A percentile compares a stretch with the other conserved stretches of the same genome.
phyloP scores from a whole-genome alignment of 495 filamentous ascomycete genomes.

The Penicillium cinerascens region DNA sequence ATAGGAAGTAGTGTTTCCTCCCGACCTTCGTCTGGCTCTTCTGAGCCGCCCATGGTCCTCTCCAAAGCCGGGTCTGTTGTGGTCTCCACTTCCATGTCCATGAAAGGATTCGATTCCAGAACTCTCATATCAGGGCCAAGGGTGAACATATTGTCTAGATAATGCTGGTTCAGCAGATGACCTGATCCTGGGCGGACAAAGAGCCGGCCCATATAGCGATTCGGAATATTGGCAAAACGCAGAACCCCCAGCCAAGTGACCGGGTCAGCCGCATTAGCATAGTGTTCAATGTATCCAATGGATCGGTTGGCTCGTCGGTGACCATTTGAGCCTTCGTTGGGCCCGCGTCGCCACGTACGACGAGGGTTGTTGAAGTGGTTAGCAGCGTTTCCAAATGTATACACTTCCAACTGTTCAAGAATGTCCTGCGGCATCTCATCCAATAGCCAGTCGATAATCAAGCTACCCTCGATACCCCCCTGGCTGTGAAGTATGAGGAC shows the following conservation, averaged over 20 bases:
- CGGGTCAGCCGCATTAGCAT: constrained; percentile 72
- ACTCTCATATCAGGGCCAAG: constrained; percentile 26
- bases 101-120: constrained; percentile 31
- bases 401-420: constrained; percentile 70
- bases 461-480: constrained; percentile 71
- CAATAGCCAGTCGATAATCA: constrained; percentile 77
- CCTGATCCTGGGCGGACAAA: constrained; percentile 66
- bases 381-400: constrained; percentile 80
- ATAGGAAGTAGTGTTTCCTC: constrained; percentile 9
- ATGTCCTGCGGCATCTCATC: constrained; percentile 67
- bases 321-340: neutral
- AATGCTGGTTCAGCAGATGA: constrained; percentile 79
- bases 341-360: constrained; percentile 29
- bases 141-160: constrained; percentile 74
- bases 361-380: constrained; percentile 85
- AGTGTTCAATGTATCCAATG: constrained; percentile 80
- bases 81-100: constrained; percentile 30
- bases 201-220: constrained; percentile 70
- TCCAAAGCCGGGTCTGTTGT: neutral
- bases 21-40: neutral
- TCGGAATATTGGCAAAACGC: constrained; percentile 48
- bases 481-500: constrained; percentile 79
- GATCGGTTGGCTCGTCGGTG: neutral
- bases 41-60: neutral
- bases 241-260: constrained; percentile 75